Evolutionary conservation across 2,329 filamentous ascomycete genomes (phyloP), one percentile per base, ranked within the genome.

Genomic region (Orbilia ellipsospora): DNA sequence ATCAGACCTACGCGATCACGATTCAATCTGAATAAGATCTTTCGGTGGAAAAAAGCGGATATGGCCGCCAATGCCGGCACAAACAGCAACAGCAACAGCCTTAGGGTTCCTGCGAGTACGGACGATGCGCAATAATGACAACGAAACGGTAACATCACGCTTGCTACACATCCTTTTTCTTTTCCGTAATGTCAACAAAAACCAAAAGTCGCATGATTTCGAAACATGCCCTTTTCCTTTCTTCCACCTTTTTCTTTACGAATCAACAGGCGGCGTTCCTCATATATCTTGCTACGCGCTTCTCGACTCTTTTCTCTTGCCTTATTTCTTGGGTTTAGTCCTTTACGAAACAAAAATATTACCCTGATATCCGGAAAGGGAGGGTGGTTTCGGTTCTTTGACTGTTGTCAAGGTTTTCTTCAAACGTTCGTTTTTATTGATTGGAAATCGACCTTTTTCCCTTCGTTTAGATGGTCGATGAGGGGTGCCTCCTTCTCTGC

Each of bases 1-100:
- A 74, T 74, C 70, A 74, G 70, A 74, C 63, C 63, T 74, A 74
- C 70, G 70, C 63, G 70, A 74, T 74, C 70, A 59, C 70, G 70
- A 63, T 74, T 74, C 70, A 74, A 74, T 59, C 52, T 74, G 36
- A 74, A 74, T 48, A 74, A 74, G 51, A 68, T 74, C 56, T 74
- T 74, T 68, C 70, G 70, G 28, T 68, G 70, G 64, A 74, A 74
- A 54, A 74, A 64, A 28, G 23, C 50, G 61, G 69, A 73, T 23
- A 61, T 45, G 69, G 55, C 26, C n/a, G 50, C 50, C 42, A 74
- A 59, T 48, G 44, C 55, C 62, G 16, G 16, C 44, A 18, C 8
- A 4, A 48, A 48, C 44, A 18, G 4, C 44, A 74, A 56, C 16
- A 44, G 7, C 45, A 54, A 28, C 56, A 68, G 51, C 50, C 70